Conservation (phyloP, 805 yeast genomes). For the Kuraishia molischiana region DNA sequence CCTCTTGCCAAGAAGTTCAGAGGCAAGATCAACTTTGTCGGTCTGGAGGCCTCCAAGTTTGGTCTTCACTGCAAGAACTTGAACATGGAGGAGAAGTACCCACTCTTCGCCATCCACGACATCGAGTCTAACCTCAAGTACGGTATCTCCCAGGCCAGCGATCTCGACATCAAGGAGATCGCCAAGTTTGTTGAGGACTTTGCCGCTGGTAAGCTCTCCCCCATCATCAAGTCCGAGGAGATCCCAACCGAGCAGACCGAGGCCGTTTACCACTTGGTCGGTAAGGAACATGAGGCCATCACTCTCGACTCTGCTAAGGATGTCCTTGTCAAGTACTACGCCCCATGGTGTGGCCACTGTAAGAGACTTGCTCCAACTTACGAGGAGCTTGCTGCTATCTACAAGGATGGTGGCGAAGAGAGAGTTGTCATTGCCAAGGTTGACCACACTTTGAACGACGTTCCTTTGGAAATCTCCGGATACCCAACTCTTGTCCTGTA, state of each 20-base stretch:
- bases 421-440: conserved; percentile 74
- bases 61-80: conserved; percentile 84
- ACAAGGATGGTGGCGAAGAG: conserved; percentile 36
- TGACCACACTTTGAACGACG: conserved; percentile 87
- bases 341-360: conserved; percentile 98
- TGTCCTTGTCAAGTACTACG: conserved; percentile 83
- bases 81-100: conserved; percentile 78
- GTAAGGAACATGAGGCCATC: conserved; percentile 67
- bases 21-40: conserved; percentile 81
- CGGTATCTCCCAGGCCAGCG: conserved; percentile 55
- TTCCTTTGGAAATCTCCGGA: conserved; percentile 65
- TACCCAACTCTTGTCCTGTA: conserved; percentile 88
- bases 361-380: conserved; percentile 81
- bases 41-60: conserved; percentile 69
- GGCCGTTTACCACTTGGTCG: conserved; percentile 65
- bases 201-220: conserved; percentile 52
- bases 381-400: conserved; percentile 76
- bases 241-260: conserved; percentile 77
- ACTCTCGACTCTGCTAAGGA: conserved; percentile 51
- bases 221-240: conserved; percentile 78
- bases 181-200: conserved; percentile 54
- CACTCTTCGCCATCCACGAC: conserved; percentile 86
- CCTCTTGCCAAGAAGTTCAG: conserved; percentile 65
- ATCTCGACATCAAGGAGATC: conserved; percentile 43
- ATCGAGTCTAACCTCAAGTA: conserved; percentile 58